phyloP scores from a whole-genome alignment of 345 rosid genomes.

The Brassica incana region DNA sequence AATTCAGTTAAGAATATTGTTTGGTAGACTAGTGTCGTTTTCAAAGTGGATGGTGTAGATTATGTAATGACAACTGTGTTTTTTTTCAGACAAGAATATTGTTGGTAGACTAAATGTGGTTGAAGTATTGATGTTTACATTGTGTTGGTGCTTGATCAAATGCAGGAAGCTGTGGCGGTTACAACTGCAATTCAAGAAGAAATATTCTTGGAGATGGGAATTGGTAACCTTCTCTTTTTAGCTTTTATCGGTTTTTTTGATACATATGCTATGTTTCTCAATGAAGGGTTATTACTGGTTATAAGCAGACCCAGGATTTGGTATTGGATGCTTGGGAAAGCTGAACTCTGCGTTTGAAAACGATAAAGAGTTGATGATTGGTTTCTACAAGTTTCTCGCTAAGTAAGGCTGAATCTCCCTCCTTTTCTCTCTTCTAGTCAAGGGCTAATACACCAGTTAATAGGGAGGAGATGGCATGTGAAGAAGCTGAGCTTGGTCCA shows the following conservation, averaged over 20 bases:
- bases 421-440: background rate
- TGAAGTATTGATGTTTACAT: background rate
- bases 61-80: background rate
- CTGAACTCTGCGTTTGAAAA: conserved; percentile 63
- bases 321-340: conserved; percentile 77
- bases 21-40: conserved; percentile 18
- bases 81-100: background rate
- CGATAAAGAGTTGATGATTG: conserved; percentile 77
- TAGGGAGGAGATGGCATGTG: conserved; percentile 82
- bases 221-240: background rate
- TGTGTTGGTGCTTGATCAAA: background rate
- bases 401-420: conserved; percentile 44
- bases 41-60: conserved; percentile 7
- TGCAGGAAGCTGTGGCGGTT: background rate
- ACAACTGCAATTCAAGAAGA: background rate
- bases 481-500: conserved; percentile 81
- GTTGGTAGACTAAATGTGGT: too few species aligned
- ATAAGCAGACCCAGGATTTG: conserved; percentile 69
- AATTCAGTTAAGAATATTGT: background rate
- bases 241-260: background rate
- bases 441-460: background rate
- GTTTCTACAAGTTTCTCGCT: conserved; percentile 70
- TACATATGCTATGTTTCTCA: background rate
- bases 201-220: background rate
- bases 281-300: background rate